These are phyloP conservation scores for Mastigamoeba balamuthi DNA, from an alignment of 78 protist species.

Conservation along the genomic window DNA sequence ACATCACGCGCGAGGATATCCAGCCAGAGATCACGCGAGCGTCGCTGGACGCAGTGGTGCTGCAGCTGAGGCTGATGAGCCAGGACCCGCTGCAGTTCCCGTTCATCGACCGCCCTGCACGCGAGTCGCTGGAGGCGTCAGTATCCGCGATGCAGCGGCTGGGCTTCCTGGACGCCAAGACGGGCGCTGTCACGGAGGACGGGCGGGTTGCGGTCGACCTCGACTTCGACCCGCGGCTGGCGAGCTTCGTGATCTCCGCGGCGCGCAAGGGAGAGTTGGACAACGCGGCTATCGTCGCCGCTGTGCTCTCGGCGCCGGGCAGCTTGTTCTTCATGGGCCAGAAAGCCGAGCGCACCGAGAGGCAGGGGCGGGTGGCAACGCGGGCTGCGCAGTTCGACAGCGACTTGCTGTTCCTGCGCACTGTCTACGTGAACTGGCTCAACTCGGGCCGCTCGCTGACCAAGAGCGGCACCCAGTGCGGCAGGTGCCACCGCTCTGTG, in stretches of 20 bases:
- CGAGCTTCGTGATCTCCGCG: background rate
- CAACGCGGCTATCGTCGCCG: background rate
- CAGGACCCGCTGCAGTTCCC: background rate
- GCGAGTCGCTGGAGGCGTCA: background rate
- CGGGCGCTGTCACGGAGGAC: background rate
- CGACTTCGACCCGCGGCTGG: background rate
- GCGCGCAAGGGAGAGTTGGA: background rate
- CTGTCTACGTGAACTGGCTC: background rate
- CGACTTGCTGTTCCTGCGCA: background rate
- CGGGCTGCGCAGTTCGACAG: background rate
- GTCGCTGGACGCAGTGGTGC: conserved; percentile 11
- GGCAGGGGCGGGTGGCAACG: background rate
- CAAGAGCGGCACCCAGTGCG: background rate
- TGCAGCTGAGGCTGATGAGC: conserved; percentile 19
- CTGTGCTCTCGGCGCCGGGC: background rate
- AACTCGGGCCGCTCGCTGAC: background rate
- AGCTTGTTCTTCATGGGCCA: background rate
- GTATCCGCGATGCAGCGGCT: background rate
- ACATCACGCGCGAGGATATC: background rate
- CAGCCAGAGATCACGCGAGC: conserved; percentile 41
- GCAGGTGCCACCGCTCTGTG: background rate
- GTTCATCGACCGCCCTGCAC: background rate
- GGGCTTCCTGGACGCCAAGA: background rate
- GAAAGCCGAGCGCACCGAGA: background rate
- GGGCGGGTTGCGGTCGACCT: background rate